Evolutionary conservation across 495 filamentous ascomycete species (phyloP).

Genomic region (Penicillium macrosclerotiorum): DNA sequence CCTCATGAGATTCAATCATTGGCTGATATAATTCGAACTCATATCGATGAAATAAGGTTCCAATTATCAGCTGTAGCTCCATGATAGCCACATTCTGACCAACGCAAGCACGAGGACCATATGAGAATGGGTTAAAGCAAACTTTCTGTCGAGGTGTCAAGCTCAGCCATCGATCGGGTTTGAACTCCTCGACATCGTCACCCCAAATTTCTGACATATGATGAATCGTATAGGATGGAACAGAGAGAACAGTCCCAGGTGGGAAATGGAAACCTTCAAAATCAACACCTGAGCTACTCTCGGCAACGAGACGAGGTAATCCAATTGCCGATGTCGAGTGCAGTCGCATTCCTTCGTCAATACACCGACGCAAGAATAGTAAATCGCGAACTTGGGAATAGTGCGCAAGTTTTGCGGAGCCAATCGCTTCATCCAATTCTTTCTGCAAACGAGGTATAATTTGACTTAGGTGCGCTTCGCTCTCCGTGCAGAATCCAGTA

Average conservation of each 20-base stretch:
- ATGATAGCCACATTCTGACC: conserved; percentile 80
- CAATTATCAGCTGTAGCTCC: conserved; percentile 75
- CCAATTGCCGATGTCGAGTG: conserved; percentile 79
- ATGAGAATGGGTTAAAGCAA: conserved; percentile 73
- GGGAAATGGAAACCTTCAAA: conserved; percentile 58
- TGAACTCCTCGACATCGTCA: conserved; percentile 63
- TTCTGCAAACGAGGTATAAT: conserved; percentile 61
- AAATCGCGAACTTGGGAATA: conserved; percentile 64
- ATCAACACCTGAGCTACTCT: conserved; percentile 39
- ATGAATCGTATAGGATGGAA: conserved; percentile 77
- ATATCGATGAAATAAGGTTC: conserved; percentile 64
- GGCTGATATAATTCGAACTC: conserved; percentile 61
- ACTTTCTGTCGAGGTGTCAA: conserved; percentile 59
- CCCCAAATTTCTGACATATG: conserved; percentile 76
- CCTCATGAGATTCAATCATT: conserved; percentile 67
- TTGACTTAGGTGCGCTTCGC: conserved; percentile 46
- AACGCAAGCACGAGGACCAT: conserved; percentile 72
- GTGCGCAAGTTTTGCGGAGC: conserved; percentile 51
- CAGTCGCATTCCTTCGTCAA: conserved; percentile 76
- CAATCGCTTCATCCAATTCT: conserved; percentile 66
- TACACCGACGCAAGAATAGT: conserved; percentile 66
- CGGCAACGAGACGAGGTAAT: conserved; percentile 70
- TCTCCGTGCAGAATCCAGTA: conserved; percentile 60
- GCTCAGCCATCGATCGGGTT: conserved; percentile 68
- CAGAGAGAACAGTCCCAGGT: conserved; percentile 63